Evolutionary conservation across 169 alveolate species (phyloP).

Genomic region (Cryptosporidium sp.): DNA sequence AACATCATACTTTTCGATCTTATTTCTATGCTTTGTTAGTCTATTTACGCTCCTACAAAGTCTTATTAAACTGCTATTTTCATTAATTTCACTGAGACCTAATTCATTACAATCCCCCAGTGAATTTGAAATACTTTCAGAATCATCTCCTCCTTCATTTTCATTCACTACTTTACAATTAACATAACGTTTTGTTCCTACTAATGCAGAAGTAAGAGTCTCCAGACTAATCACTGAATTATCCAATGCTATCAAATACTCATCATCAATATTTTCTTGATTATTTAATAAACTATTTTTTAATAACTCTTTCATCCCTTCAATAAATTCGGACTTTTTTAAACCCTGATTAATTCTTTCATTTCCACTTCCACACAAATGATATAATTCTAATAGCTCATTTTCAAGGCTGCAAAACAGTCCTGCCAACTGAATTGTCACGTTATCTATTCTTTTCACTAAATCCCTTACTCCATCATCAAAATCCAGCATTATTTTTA

Average conservation of each 20-base stretch:
- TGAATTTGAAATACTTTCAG: not conserved
- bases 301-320: slow-evolving; percentile 34
- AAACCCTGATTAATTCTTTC: not conserved
- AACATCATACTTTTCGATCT: slow-evolving; percentile 47
- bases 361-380: slow-evolving; percentile 2
- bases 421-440: slow-evolving; percentile 46
- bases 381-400: slow-evolving; percentile 44
- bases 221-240: slow-evolving; percentile 58
- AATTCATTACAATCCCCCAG: not conserved
- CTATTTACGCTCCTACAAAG: slow-evolving; percentile 48
- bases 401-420: slow-evolving; percentile 46
- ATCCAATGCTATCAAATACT: slow-evolving; percentile 32
- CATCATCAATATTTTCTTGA: slow-evolving; percentile 19
- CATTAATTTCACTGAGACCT: slow-evolving; percentile 20
- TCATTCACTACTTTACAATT: slow-evolving; percentile 35
- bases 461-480: slow-evolving; percentile 56
- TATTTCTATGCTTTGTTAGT: slow-evolving; percentile 30
- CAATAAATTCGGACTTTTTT: slow-evolving; percentile 45
- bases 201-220: slow-evolving; percentile 23
- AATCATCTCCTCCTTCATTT: not conserved
- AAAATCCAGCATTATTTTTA: slow-evolving; percentile 37
- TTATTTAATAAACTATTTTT: not conserved
- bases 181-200: slow-evolving; percentile 11
- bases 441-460: slow-evolving; percentile 67
- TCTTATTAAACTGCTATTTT: slow-evolving; percentile 48